Evolutionary conservation across 768 basidiomycete species (phyloP).

Genomic region (Tulasnella sp.): DNA sequence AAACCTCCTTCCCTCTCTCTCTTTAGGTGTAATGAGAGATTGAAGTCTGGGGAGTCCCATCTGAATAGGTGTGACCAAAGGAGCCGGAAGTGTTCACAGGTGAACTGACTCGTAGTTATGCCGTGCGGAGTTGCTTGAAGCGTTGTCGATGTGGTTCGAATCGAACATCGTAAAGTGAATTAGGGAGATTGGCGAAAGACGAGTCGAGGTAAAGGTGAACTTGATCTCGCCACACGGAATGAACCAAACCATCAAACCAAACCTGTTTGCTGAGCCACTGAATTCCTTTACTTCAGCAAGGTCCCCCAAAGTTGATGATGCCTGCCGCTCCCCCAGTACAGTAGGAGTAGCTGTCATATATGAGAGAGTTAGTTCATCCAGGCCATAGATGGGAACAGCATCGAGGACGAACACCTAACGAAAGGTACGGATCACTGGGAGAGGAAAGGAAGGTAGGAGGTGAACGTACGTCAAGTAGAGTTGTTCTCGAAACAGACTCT

Average conservation of each 20-base stretch:
- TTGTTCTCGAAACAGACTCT: too few species aligned
- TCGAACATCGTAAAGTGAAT: constrained; percentile 37
- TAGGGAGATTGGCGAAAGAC: constrained; percentile 29
- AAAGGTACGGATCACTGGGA: background rate
- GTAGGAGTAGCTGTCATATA: constrained; percentile 37
- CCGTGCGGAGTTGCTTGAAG: constrained; percentile 29
- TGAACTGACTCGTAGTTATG: constrained; percentile 14
- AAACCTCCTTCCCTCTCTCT: background rate
- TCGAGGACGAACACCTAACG: background rate
- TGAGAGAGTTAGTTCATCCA: too few species aligned
- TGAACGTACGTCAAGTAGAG: too few species aligned
- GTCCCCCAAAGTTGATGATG: constrained; percentile 44
- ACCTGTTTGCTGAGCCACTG: constrained; percentile 3
- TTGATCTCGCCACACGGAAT: constrained; percentile 31
- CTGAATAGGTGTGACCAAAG: constrained; percentile 15
- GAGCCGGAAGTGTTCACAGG: constrained; percentile 11
- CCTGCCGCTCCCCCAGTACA: constrained; percentile 44
- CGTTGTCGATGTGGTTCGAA: constrained; percentile 41
- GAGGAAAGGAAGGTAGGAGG: background rate
- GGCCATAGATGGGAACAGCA: background rate
- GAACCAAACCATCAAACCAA: constrained; percentile 35
- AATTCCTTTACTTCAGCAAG: constrained; percentile 27
- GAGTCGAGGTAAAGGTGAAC: constrained; percentile 37
- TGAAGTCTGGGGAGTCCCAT: constrained; percentile 13
- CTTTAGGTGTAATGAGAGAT: background rate